phyloP scores from a whole-genome alignment of 1,284 basidiomycete species.

The Xanthoconium separans region DNA sequence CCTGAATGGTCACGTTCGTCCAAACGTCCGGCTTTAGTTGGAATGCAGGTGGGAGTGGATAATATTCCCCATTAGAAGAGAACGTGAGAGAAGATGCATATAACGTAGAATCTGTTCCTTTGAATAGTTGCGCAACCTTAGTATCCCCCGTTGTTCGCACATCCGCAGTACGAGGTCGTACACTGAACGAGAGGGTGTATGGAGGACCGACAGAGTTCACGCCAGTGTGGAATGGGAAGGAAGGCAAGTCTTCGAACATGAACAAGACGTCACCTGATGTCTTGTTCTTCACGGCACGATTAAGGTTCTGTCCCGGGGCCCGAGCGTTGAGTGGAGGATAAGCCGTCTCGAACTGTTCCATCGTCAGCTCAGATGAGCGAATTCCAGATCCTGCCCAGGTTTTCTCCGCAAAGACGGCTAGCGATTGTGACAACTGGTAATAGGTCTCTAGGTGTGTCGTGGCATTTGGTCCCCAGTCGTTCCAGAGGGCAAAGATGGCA shows the following conservation, averaged over 20 bases:
- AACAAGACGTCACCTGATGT: constrained; percentile 25
- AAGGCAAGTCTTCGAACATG: constrained; percentile 19
- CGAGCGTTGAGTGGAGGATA: constrained; percentile 33
- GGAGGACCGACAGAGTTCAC: constrained; percentile 44
- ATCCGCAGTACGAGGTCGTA: constrained; percentile 21
- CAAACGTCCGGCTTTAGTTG: constrained; percentile 29
- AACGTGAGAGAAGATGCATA: constrained; percentile 41
- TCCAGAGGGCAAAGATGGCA: constrained; percentile 39
- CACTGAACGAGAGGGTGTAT: constrained; percentile 41
- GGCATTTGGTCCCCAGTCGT: constrained; percentile 41
- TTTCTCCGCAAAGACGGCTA: constrained; percentile 38
- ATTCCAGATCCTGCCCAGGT: constrained; percentile 37
- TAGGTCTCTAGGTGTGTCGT: constrained; percentile 40
- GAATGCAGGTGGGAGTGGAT: constrained; percentile 33
- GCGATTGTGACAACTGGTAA: constrained; percentile 35
- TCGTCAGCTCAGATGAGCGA: constrained; percentile 30
- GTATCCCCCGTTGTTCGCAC: constrained; percentile 9
- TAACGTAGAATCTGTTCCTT: constrained; percentile 38
- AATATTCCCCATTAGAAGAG: constrained; percentile 38
- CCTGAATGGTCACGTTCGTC: constrained; percentile 38
- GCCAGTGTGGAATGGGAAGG: constrained; percentile 27
- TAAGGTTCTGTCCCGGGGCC: constrained; percentile 40
- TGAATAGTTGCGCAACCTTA: constrained; percentile 29
- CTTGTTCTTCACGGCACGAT: constrained; percentile 29
- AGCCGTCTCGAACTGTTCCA: constrained; percentile 30